Conservation (phyloP, 176 grass and related monocot species). For the Hsuehochloa calcarea region DNA sequence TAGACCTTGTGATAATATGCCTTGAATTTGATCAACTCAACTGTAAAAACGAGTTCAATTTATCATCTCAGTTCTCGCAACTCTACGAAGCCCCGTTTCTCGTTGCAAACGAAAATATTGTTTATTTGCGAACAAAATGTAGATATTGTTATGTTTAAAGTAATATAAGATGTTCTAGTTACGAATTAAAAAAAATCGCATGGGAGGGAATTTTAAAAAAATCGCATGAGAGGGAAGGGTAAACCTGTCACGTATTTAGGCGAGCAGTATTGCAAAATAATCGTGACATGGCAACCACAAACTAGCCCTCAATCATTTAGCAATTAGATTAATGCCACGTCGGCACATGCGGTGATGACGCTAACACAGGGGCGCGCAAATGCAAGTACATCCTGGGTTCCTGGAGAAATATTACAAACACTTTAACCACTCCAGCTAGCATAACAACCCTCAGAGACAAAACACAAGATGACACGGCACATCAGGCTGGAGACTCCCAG, state of each 20-base stretch:
- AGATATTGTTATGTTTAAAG: not conserved
- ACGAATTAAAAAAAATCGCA: too few species aligned
- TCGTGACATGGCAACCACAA: not conserved
- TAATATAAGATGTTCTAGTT: too few species aligned
- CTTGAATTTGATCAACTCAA: not conserved
- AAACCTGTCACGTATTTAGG: not conserved
- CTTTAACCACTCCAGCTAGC: not conserved
- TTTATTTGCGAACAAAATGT: not conserved
- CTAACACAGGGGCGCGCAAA: not conserved
- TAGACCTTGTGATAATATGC: not conserved
- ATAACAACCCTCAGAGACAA: not conserved
- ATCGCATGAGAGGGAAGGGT: not conserved
- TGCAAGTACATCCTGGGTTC: not conserved
- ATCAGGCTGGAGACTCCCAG: not conserved
- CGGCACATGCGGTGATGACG: too few species aligned
- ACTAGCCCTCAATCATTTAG: not conserved
- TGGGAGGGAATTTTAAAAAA: too few species aligned
- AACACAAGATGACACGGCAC: slow-evolving; percentile 8
- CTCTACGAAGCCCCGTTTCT: not conserved
- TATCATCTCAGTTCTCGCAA: too few species aligned
- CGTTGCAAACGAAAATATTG: not conserved
- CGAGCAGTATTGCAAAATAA: too few species aligned
- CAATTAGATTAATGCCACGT: not conserved
- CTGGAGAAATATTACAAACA: not conserved
- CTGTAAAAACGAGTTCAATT: not conserved